Evolutionary conservation across 2,329 filamentous ascomycete species (phyloP), one percentile per base, ranked within the genome.

Genomic region (Biscogniauxia sp.): DNA sequence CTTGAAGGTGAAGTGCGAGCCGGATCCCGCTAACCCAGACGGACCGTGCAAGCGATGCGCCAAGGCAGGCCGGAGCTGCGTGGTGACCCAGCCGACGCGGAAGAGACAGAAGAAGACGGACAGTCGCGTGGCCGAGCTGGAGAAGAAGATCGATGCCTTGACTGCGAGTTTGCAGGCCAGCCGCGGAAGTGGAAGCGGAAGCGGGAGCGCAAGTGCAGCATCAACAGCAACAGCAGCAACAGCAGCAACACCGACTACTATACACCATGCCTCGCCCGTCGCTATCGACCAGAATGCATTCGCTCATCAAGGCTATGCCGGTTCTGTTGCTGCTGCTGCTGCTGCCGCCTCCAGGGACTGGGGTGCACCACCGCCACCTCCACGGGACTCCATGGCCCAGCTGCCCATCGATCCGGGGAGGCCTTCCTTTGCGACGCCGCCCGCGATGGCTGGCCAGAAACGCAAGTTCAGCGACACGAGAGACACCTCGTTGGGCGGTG

Each of bases 81-180:
- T 93, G 50, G 88, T 93, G 63, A 96, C 92, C 0, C 85, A 87
- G 64, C 91, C 84, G 15, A 85, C 81, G 28, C 75, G 92, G 50
- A 96, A 96, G 77, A 83, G 93, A 52, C 91, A 94, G 79, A 96
- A 94, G 80, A 96, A 96, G 81, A 93, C 91, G 57, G 93, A 96
- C 73, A 94, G 87, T 66, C 84, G 92, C 56, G 93, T 97, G 13
- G 90, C 92, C 8, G 93, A 97, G 79, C 81, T 97, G 56, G 93
- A 97, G 80, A 92, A 89, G 80, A 96, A 96, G 79, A 94, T 97
- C 65, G 92, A 97, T 78, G 91, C 90, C 8, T 74, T 97, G 72
- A 96, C 91, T 7, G 91, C 92, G 6, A 92, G 87, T 41, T 73
- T 97, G 65, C 88, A 92, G 53, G 86, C 90, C 1, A 76, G 72